Percentiles rank a stretch among this genome's conserved stretches.
Conservation (phyloP, 2,329 filamentous ascomycete species). For the Bipolaris gigantea region DNA sequence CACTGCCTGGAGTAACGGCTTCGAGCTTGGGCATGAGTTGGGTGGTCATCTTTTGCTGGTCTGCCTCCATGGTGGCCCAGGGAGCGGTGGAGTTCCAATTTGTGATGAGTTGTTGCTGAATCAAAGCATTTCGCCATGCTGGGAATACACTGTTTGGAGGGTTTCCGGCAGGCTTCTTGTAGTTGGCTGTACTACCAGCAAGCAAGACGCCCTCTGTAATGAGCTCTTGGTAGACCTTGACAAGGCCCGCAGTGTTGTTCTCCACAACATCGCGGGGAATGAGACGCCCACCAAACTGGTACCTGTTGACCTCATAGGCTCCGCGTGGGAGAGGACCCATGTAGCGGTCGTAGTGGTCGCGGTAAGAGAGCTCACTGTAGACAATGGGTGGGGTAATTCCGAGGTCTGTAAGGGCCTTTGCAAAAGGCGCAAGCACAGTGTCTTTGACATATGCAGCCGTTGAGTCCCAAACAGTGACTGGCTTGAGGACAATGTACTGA, state of each 20-base stretch:
- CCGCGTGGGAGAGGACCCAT: slow-evolving; percentile 33
- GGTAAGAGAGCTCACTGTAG: slow-evolving; percentile 27
- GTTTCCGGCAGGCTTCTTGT: slow-evolving; percentile 14
- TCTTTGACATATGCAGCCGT: slow-evolving; percentile 20
- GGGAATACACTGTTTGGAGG: slow-evolving; percentile 29
- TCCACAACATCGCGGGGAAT: slow-evolving; percentile 22
- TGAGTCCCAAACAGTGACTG: slow-evolving; percentile 9
- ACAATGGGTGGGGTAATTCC: slow-evolving; percentile 24
- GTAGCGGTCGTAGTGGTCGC: slow-evolving; percentile 30
- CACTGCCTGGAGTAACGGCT: slow-evolving; percentile 24
- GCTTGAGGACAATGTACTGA: slow-evolving; percentile 13
- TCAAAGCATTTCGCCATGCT: slow-evolving; percentile 27
- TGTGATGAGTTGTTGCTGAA: slow-evolving; percentile 24
- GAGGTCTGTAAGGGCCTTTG: slow-evolving; percentile 18
- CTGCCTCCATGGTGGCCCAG: slow-evolving; percentile 14
- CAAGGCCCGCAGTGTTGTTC: slow-evolving; percentile 20
- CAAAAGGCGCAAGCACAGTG: slow-evolving; percentile 28
- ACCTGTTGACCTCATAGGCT: slow-evolving; percentile 18
- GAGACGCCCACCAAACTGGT: slow-evolving; percentile 26
- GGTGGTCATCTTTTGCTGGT: slow-evolving; percentile 21
- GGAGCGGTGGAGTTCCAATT: slow-evolving; percentile 24
- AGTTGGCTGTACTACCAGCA: slow-evolving; percentile 21
- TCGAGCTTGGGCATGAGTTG: slow-evolving; percentile 31
- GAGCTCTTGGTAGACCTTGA: slow-evolving; percentile 18
- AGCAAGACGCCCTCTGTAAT: slow-evolving; percentile 19